Percentiles rank a stretch among this genome's conserved stretches.
Conservation (phyloP, 2,329 filamentous ascomycete genomes). For the Phyllosticta citrichinensis region DNA sequence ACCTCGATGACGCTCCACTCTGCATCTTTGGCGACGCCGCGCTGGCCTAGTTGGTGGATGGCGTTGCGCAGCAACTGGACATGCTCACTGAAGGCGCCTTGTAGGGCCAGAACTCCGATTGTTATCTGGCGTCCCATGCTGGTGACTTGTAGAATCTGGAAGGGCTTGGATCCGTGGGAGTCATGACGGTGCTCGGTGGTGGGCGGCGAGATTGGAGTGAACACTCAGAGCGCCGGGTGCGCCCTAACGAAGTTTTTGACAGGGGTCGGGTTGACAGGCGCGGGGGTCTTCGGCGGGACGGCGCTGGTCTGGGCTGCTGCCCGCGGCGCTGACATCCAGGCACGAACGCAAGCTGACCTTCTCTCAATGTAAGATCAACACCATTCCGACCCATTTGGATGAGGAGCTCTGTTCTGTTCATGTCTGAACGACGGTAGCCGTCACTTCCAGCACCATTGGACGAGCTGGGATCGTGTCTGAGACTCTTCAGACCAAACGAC, state of each 20-base stretch:
- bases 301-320: neutral
- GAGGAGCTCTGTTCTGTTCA: neutral
- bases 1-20: conserved; percentile 65
- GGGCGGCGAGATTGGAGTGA: neutral
- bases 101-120: conserved; percentile 62
- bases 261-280: neutral
- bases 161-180: neutral
- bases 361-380: neutral
- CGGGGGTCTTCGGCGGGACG: no score
- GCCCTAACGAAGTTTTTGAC: neutral
- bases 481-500: neutral
- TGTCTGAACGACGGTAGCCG: neutral
- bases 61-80: conserved; percentile 64
- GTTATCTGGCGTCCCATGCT: conserved; percentile 27
- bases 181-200: neutral
- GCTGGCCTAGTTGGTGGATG: conserved; percentile 37
- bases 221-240: neutral
- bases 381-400: neutral
- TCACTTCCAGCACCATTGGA: neutral
- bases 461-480: neutral
- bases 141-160: neutral
- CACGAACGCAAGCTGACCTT: neutral
- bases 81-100: conserved; percentile 91
- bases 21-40: conserved; percentile 14
- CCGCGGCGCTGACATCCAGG: neutral